A percentile compares a stretch with the other conserved stretches of the same genome.
Conservation (phyloP, 2,329 filamentous ascomycete species). For the Pleurostoma richardsiae region DNA sequence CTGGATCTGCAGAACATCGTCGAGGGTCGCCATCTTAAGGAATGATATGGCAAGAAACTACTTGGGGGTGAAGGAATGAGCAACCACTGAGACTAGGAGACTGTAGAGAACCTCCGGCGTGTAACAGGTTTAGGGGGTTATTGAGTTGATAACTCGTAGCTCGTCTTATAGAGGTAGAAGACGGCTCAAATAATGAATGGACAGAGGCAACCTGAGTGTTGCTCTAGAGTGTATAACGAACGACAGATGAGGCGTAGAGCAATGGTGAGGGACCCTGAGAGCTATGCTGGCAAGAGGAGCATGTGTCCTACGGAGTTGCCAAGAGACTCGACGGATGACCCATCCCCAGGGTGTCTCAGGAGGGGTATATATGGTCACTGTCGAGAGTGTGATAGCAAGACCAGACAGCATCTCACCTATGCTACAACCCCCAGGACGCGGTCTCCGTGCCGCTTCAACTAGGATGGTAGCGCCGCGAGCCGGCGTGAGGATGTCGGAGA, state of each 20-base stretch:
- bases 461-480: neutral
- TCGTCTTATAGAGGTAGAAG: neutral
- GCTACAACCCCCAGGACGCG: neutral
- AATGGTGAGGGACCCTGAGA: slow-evolving; percentile 1
- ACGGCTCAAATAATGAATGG: neutral
- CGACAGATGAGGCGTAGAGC: slow-evolving; percentile 2
- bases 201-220: neutral
- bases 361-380: neutral
- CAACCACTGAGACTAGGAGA: neutral
- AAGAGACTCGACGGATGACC: slow-evolving; percentile 5
- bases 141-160: neutral
- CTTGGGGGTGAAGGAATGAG: neutral
- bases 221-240: slow-evolving; percentile 2
- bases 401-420: neutral
- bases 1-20: slow-evolving; percentile 17
- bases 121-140: neutral
- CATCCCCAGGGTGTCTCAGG: neutral
- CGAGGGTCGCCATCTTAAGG: slow-evolving; percentile 18
- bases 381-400: neutral
- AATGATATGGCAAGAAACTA: neutral
- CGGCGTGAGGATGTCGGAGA: neutral
- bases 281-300: slow-evolving; percentile 5
- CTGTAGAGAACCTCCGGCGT: neutral
- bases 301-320: slow-evolving; percentile 5
- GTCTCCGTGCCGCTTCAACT: neutral